Evolutionary conservation across 179 eudicot species (phyloP).

Genomic region (Silene coronaria): DNA sequence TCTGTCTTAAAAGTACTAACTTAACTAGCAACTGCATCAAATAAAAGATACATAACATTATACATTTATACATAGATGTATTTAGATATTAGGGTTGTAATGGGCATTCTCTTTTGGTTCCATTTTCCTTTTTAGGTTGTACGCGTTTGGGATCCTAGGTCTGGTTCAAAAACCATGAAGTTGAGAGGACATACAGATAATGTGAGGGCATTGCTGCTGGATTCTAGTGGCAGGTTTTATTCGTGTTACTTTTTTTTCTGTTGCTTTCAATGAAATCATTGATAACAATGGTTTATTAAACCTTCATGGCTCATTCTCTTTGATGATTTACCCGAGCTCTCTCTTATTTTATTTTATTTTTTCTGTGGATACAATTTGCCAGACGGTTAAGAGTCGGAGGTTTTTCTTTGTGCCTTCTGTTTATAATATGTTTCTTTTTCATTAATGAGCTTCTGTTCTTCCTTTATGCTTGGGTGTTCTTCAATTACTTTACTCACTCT

Average conservation of each 20-base stretch:
- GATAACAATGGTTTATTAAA: not conserved
- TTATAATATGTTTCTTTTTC: not conserved
- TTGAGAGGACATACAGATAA: slow-evolving; percentile 97
- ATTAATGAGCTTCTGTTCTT: not conserved
- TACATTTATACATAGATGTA: not conserved
- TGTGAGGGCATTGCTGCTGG: slow-evolving; percentile 83
- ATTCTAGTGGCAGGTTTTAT: slow-evolving; percentile 91
- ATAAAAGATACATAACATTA: not conserved
- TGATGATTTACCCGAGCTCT: not conserved
- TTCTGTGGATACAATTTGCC: not conserved
- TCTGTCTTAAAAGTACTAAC: not conserved
- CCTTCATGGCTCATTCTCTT: not conserved
- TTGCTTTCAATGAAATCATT: not conserved
- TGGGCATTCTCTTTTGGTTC: slow-evolving; percentile 15
- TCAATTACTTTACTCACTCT: slow-evolving; percentile 2
- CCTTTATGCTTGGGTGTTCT: not conserved
- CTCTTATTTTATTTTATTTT: not conserved
- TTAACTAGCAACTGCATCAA: not conserved
- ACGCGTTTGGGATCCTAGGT: slow-evolving; percentile 98
- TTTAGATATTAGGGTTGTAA: not conserved
- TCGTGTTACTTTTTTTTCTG: not conserved
- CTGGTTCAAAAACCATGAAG: slow-evolving; percentile 93
- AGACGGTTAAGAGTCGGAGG: not conserved
- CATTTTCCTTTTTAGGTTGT: slow-evolving; percentile 50
- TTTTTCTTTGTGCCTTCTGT: not conserved